Percentiles rank a stretch among this genome's conserved stretches.
phyloP scores from a whole-genome alignment of 345 rosid species.

The Orychophragmus violaceus region DNA sequence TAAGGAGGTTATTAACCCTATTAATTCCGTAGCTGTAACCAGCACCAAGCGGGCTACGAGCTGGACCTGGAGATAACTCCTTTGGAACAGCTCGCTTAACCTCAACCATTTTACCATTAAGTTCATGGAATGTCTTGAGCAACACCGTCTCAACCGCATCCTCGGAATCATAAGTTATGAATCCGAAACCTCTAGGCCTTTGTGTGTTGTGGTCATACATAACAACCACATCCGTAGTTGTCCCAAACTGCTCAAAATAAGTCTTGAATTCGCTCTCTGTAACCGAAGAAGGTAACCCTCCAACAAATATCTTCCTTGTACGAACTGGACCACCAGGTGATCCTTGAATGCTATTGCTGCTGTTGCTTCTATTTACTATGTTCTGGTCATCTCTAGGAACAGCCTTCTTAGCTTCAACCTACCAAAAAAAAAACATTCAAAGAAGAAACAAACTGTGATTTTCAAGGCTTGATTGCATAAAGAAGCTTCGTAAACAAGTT shows the following conservation, averaged over 20 bases:
- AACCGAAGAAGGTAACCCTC: conserved; percentile 77
- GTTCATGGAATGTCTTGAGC: conserved; percentile 86
- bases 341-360: conserved; percentile 49
- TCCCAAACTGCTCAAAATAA: conserved; percentile 88
- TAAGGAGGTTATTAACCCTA: conserved; percentile 63
- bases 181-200: conserved; percentile 98
- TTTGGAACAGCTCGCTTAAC: conserved; percentile 97
- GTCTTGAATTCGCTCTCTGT: conserved; percentile 65
- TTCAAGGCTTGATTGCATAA: background rate
- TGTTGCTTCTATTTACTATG: conserved; percentile 45
- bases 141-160: conserved; percentile 89
- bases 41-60: conserved; percentile 67
- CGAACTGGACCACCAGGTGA: conserved; percentile 71
- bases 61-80: conserved; percentile 77
- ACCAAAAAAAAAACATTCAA: too few relatives aligned
- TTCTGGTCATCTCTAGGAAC: conserved; percentile 90
- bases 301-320: conserved; percentile 84
- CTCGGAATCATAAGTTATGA: conserved; percentile 90
- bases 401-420: conserved; percentile 98
- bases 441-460: background rate
- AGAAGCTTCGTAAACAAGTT: conserved; percentile 31
- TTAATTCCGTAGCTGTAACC: conserved; percentile 58
- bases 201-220: conserved; percentile 99
- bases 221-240: conserved; percentile 82
- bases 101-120: conserved; percentile 97